Evolutionary conservation across 2,329 filamentous ascomycete genomes (phyloP).

Genomic region (Trichoderma arundinaceum): DNA sequence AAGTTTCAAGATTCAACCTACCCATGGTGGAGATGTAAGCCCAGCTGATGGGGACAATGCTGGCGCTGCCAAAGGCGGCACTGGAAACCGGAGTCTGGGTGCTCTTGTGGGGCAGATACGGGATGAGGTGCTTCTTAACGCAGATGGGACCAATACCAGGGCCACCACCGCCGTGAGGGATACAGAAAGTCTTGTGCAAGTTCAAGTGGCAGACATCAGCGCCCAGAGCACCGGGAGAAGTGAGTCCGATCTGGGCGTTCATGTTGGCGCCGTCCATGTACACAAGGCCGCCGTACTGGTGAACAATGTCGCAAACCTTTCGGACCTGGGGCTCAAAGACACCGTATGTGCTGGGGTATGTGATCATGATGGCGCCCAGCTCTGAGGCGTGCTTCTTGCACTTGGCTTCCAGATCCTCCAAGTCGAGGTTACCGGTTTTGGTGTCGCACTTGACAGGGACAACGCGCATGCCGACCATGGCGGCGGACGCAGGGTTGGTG

Average conservation of each 20-base stretch:
- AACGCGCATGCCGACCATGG: conserved; percentile 95
- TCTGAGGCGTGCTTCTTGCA: conserved; percentile 86
- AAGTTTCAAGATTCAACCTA: conserved; percentile 39
- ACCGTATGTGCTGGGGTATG: conserved; percentile 93
- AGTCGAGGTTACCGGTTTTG: conserved; percentile 85
- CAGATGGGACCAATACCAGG: conserved; percentile 94
- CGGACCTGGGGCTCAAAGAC: conserved; percentile 92
- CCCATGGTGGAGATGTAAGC: conserved; percentile 96
- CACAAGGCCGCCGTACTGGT: conserved; percentile 86
- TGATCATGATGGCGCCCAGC: conserved; percentile 93
- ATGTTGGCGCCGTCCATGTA: conserved; percentile 99
- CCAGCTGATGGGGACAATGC: conserved; percentile 93
- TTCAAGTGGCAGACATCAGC: conserved; percentile 97
- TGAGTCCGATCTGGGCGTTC: conserved; percentile 96
- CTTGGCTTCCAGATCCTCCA: conserved; percentile 84
- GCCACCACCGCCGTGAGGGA: conserved; percentile 92
- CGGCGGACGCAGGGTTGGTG: conserved; percentile 92
- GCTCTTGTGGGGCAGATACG: conserved; percentile 61
- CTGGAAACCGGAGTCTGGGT: conserved; percentile 71
- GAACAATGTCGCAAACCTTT: conserved; percentile 82
- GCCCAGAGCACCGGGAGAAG: conserved; percentile 92
- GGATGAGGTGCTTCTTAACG: conserved; percentile 79
- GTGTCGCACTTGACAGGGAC: conserved; percentile 90
- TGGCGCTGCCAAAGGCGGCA: conserved; percentile 84
- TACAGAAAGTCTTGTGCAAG: conserved; percentile 98